Conservation (phyloP, 2,329 filamentous ascomycete species). For the Colletotrichum paranaense region DNA sequence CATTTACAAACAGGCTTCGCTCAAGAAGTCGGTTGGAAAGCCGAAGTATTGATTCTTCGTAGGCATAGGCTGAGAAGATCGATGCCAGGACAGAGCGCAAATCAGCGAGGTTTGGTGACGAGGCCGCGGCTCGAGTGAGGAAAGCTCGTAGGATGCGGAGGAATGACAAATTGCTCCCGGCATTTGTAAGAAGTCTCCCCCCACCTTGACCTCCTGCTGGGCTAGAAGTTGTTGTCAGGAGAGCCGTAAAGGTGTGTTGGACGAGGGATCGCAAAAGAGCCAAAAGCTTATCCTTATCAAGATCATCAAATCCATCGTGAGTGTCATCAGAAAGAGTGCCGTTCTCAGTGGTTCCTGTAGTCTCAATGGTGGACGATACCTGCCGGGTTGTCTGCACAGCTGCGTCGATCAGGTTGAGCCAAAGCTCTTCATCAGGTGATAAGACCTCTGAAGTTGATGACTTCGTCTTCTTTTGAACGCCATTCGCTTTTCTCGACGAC, state of each 20-base stretch:
- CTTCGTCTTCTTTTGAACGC: constrained; percentile 62
- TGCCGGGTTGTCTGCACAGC: constrained; percentile 73
- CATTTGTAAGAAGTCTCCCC: constrained; percentile 49
- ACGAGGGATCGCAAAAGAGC: constrained; percentile 80
- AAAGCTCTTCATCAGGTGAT: constrained; percentile 65
- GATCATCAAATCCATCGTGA: constrained; percentile 37
- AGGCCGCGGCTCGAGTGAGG: constrained; percentile 81
- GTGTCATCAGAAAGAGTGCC: constrained; percentile 39
- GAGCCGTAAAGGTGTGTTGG: constrained; percentile 89
- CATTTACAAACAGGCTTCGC: constrained; percentile 87
- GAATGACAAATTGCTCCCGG: constrained; percentile 78
- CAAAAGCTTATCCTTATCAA: constrained; percentile 72
- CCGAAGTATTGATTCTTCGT: constrained; percentile 89
- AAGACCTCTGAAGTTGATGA: constrained; percentile 54
- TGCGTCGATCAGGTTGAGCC: constrained; percentile 70
- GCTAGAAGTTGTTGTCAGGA: constrained; percentile 80
- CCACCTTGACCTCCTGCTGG: constrained; percentile 47
- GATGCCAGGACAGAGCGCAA: constrained; percentile 86
- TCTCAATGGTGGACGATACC: constrained; percentile 66
- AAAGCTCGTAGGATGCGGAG: constrained; percentile 90
- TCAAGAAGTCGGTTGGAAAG: constrained; percentile 90
- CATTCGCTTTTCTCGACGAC: constrained; percentile 58
- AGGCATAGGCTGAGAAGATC: constrained; percentile 95
- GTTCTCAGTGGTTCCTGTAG: constrained; percentile 33
- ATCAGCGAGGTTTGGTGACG: constrained; percentile 88